These are phyloP conservation scores for Nicotiana otophora DNA, from an alignment of 257 asterid species.

Conservation along the genomic window DNA sequence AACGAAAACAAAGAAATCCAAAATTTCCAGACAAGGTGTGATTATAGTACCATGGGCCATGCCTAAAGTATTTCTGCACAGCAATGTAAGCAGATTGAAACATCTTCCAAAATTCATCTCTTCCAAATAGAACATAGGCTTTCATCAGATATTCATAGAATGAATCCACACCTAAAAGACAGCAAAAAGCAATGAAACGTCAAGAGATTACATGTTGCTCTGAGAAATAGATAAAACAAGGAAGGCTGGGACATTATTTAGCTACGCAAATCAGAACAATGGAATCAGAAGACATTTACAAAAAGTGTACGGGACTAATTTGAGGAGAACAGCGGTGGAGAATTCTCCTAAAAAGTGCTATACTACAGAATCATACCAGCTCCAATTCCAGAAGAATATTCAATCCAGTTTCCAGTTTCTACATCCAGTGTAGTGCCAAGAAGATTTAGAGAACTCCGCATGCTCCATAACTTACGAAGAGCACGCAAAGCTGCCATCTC, in stretches of 20 bases:
- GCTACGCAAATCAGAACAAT: background rate
- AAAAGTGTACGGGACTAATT: background rate
- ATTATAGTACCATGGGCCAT: conserved; percentile 77
- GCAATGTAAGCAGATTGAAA: conserved; percentile 88
- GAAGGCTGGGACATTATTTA: background rate
- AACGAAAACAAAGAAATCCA: background rate
- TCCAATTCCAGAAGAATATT: conserved; percentile 90
- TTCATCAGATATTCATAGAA: conserved; percentile 88
- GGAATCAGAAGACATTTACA: background rate
- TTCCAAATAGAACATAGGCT: conserved; percentile 91
- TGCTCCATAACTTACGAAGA: conserved; percentile 91
- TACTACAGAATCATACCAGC: conserved; percentile 51
- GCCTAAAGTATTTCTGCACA: conserved; percentile 82
- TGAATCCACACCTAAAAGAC: conserved; percentile 79
- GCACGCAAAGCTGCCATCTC: conserved; percentile 88
- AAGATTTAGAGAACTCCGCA: conserved; percentile 94
- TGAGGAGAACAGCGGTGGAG: background rate
- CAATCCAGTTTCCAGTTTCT: conserved; percentile 87
- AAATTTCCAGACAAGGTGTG: conserved; percentile 6
- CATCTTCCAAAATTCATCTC: conserved; percentile 93
- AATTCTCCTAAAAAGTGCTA: background rate
- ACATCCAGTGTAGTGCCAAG: conserved; percentile 93
- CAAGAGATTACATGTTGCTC: background rate
- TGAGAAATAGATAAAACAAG: background rate
- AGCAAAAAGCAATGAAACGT: background rate